Evolutionary conservation across 495 filamentous ascomycete genomes (phyloP), one percentile per base, ranked within the genome.

Genomic region (Monascus purpureus): DNA sequence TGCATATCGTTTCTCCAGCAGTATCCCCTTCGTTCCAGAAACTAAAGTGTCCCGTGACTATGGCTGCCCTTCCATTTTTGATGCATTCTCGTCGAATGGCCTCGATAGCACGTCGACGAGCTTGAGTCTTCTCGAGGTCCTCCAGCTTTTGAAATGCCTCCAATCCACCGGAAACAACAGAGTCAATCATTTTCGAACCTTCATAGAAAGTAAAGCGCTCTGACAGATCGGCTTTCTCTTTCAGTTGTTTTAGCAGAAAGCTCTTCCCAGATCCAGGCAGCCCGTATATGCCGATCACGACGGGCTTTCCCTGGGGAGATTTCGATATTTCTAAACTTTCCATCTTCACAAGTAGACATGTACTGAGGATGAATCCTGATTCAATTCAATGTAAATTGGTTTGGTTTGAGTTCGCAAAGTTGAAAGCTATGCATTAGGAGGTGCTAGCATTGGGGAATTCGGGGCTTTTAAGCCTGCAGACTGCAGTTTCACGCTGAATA

Each of bases 21-120:
- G 50, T 44, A 4, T 52, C 53, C 2, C 50, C 52, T 28, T 66
- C 57, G 3, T 44, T 11, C 72, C 70, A 79, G 42, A 78, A 69
- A 58, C 72, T 73, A 46, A 59, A 66, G 41, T 80, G 73, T 13
- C 74, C 72, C 16, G 70, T 54, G 2, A 82, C 70, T 8, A 80
- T 35, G 8, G 43, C 74, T 8, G 48, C 36, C 34, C 54, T 52
- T 18, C 54, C 46, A 14, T 30, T 59, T 0, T 41, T 13, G 8
- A 29, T 28, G 37, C 64, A 70, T 30, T 63, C 38, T 6, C 57
- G 20, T 23, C 35, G 22, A 28, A 77, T 67, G 2, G n/a, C 38
- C 4, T 57, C 34, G 31, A 78, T 75, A 18, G 72, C 70, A 27
- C 32, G 32, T 34, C 55, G n/a, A 23, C 73, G 67, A 33, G 37